Conservation (phyloP, 805 yeast species). For the Yarrowia sp. region DNA sequence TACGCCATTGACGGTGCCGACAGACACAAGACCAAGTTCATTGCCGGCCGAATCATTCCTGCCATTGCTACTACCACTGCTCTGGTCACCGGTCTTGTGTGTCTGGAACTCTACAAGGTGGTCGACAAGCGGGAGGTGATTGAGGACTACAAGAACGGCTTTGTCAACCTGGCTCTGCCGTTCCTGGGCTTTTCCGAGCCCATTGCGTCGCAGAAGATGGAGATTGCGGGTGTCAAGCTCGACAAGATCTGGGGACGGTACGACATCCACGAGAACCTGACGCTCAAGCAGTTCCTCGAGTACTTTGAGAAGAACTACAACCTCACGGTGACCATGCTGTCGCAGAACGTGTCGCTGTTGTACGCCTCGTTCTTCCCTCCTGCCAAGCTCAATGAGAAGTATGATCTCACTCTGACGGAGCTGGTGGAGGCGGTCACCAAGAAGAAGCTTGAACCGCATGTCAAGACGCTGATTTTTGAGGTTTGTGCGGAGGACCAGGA, state of each 20-base stretch:
- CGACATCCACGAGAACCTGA: constrained; percentile 68
- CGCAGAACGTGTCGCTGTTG: constrained; percentile 85
- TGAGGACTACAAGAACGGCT: constrained; percentile 92
- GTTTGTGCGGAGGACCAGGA: constrained; percentile 89
- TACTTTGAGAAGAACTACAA: constrained; percentile 84
- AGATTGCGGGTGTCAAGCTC: constrained; percentile 71
- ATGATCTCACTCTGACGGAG: constrained; percentile 69
- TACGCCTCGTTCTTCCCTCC: constrained; percentile 96
- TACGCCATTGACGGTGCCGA: constrained; percentile 90
- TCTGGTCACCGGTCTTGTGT: constrained; percentile 91
- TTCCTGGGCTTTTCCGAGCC: constrained; percentile 98
- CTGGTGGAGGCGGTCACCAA: constrained; percentile 85
- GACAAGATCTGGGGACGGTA: constrained; percentile 97
- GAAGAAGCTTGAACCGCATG: constrained; percentile 76
- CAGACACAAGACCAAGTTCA: constrained; percentile 87
- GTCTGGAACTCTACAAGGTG: constrained; percentile 90
- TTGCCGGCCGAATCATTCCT: constrained; percentile 98
- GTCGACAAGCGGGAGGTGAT: constrained; percentile 72
- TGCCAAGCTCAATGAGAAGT: constrained; percentile 82
- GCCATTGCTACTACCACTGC: constrained; percentile 99
- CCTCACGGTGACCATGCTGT: constrained; percentile 86
- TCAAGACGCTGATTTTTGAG: constrained; percentile 82
- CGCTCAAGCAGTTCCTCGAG: constrained; percentile 74
- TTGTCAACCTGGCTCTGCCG: constrained; percentile 89
- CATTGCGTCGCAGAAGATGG: constrained; percentile 79